Percentiles rank a stretch among this genome's conserved stretches.
Conservation (phyloP, 2,329 filamentous ascomycete species). For the Nemania abortiva region DNA sequence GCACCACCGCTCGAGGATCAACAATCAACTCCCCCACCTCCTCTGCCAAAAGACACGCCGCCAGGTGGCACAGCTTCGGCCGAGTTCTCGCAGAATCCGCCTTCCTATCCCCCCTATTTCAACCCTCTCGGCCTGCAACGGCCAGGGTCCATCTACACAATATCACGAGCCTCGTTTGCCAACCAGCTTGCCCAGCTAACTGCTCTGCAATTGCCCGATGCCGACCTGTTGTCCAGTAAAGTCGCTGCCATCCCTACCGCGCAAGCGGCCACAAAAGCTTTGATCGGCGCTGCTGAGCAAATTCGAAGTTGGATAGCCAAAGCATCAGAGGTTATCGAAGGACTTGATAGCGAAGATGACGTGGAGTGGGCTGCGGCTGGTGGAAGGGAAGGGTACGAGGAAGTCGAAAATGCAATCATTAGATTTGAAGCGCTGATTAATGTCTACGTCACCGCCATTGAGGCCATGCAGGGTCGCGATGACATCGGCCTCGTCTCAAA, state of each 20-base stretch:
- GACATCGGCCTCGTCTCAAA: constrained; percentile 80
- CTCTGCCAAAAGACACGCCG: constrained; percentile 66
- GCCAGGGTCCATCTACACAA: constrained; percentile 90
- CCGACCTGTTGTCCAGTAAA: constrained; percentile 82
- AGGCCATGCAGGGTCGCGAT: constrained; percentile 82
- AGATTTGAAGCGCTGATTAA: constrained; percentile 91
- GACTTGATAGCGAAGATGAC: constrained; percentile 94
- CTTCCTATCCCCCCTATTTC: constrained; percentile 74
- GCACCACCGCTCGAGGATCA: constrained; percentile 53
- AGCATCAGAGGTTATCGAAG: constrained; percentile 87
- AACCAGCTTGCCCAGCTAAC: constrained; percentile 94
- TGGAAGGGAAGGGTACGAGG: constrained; percentile 81
- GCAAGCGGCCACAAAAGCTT: constrained; percentile 82
- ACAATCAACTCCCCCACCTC: constrained; percentile 55
- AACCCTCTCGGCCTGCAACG: constrained; percentile 74
- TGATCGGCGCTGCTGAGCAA: constrained; percentile 89
- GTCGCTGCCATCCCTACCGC: constrained; percentile 89
- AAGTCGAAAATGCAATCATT: constrained; percentile 78
- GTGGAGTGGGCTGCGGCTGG: constrained; percentile 96
- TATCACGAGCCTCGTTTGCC: constrained; percentile 91
- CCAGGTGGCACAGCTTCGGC: constrained; percentile 55
- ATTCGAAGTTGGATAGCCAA: constrained; percentile 95
- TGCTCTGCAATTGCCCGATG: constrained; percentile 87
- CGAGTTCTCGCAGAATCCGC: constrained; percentile 64
- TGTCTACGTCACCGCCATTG: constrained; percentile 94